Percentiles rank a stretch among this genome's conserved stretches.
Evolutionary conservation across 2,329 filamentous ascomycete species (phyloP).

Genomic region (Thielaviopsis populi): DNA sequence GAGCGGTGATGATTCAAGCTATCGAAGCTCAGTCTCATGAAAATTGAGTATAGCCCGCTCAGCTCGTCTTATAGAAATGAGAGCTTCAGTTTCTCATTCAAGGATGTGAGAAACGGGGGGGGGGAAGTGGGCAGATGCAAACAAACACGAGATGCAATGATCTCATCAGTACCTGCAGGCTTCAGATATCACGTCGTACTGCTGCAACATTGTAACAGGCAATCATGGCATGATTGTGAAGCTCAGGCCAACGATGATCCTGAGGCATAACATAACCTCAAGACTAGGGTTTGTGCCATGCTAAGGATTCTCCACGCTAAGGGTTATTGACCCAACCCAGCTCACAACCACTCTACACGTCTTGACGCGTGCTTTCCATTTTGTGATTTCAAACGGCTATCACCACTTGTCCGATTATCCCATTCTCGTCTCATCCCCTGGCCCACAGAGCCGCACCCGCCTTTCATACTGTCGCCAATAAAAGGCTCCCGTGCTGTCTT

Average conservation of each 20-base stretch:
- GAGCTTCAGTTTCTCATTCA: neutral
- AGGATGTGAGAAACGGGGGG: neutral
- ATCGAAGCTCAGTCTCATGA: neutral
- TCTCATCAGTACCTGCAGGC: neutral
- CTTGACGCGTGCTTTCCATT: neutral
- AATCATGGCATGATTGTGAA: neutral
- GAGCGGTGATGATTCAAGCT: neutral
- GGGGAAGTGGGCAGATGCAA: neutral
- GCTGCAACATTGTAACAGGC: conserved; percentile 3
- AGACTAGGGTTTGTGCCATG: neutral
- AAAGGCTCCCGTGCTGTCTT: neutral
- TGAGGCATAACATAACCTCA: neutral
- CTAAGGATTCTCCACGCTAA: neutral
- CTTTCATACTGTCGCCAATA: neutral
- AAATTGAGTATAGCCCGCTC: neutral
- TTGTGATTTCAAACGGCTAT: neutral
- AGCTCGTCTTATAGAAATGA: neutral
- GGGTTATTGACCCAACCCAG: neutral
- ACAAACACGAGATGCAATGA: neutral
- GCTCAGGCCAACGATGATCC: neutral
- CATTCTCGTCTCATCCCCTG: neutral
- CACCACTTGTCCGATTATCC: neutral
- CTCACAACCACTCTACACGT: conserved; percentile 8
- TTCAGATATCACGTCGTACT: neutral
- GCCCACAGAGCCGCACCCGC: neutral